These are phyloP conservation scores for Cadophora sp. DNA, from an alignment of 2,329 filamentous ascomycete genomes.

Conservation along the genomic window DNA sequence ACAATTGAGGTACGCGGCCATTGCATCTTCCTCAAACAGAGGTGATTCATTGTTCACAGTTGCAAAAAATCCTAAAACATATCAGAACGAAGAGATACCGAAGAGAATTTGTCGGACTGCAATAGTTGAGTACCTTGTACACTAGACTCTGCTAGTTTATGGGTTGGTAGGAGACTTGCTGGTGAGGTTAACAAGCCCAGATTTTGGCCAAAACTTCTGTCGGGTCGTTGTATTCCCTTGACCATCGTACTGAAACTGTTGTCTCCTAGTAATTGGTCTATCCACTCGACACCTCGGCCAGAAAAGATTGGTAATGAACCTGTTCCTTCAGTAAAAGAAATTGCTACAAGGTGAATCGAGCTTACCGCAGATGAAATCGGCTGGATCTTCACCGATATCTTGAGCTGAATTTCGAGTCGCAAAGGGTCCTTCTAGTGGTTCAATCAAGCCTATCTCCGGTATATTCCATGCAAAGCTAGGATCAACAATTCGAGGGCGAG, in stretches of 20 bases:
- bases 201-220: background rate
- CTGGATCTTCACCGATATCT: background rate
- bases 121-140: background rate
- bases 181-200: background rate
- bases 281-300: background rate
- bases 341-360: background rate
- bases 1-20: background rate
- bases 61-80: background rate
- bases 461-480: conserved; percentile 1
- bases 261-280: conserved; percentile 1
- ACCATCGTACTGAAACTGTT: conserved; percentile 10
- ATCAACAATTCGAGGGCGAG: background rate
- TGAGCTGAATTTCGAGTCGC: background rate
- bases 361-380: background rate
- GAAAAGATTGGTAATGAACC: conserved; percentile 12
- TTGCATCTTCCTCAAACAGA: conserved; percentile 4
- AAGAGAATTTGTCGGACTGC: background rate
- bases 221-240: background rate
- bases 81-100: too few relatives aligned
- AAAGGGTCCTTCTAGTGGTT: background rate
- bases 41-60: background rate
- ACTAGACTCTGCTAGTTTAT: conserved; percentile 6
- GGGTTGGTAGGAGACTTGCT: background rate
- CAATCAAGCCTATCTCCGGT: conserved; percentile 1
- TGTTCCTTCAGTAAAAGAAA: background rate